Percentiles rank a stretch among this genome's conserved stretches.
Evolutionary conservation across 768 basidiomycete species (phyloP).

Genomic region (Tephrocybe sp.): DNA sequence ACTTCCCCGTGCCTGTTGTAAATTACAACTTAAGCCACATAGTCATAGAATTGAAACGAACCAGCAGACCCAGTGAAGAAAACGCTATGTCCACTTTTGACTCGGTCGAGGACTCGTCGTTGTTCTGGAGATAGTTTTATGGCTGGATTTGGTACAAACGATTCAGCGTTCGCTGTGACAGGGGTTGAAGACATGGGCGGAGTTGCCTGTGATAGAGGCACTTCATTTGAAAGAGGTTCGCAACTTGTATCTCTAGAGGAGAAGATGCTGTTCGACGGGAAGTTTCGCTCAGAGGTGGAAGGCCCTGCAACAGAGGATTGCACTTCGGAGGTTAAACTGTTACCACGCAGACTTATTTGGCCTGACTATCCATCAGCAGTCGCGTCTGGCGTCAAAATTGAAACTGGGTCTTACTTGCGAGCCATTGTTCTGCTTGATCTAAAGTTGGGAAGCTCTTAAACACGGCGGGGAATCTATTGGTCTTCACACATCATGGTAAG

Average conservation of each 20-base stretch:
- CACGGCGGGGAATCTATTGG: constrained; percentile 49
- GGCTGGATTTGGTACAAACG: background rate
- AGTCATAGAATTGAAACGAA: constrained; percentile 17
- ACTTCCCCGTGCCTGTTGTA: constrained; percentile 46
- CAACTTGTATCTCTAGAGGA: too few species aligned
- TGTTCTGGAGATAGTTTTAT: constrained; percentile 55
- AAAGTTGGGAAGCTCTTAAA: constrained; percentile 49
- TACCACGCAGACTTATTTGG: background rate
- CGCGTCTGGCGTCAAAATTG: background rate
- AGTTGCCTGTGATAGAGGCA: background rate
- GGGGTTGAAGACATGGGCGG: background rate
- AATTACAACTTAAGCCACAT: background rate
- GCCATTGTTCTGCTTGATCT: constrained; percentile 49
- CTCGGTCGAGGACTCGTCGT: constrained; percentile 41
- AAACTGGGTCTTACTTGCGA: constrained; percentile 22
- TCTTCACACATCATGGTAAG: constrained; percentile 26
- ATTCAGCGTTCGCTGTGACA: background rate
- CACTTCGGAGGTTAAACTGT: background rate
- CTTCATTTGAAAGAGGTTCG: constrained; percentile 4
- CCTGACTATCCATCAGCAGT: background rate
- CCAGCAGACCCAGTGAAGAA: constrained; percentile 91
- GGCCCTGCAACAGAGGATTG: background rate
- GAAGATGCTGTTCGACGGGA: background rate
- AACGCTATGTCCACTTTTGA: constrained; percentile 60
- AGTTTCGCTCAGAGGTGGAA: background rate